Base-by-base conservation (phyloP, 2,329 filamentous ascomycete species). In the Calonectria pseudoturangicola region DNA sequence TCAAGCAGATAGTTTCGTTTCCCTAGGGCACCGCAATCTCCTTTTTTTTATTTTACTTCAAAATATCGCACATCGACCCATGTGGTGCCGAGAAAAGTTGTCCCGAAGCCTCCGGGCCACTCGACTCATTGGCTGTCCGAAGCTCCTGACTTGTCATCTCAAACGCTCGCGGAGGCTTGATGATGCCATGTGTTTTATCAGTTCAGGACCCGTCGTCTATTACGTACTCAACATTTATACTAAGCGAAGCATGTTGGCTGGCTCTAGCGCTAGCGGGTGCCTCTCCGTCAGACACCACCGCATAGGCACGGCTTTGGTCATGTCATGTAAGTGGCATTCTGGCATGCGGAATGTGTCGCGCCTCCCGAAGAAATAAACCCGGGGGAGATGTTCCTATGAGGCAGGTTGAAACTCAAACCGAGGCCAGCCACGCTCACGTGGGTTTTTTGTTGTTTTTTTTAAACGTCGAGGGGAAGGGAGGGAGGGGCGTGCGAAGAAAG, bases 31-130 rank as follows among this genome's bases (percentile, higher is more conserved):
- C 4, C 21, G 21, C 45, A 48, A 48, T 21, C 10, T 25, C 51
- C 48, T 54, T 18, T n/a, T 6, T 54, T 54, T 33, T 16, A 18
- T 27, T 21, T 4, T 13, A 12, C 54, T 28, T 28, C 21, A 41
- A 60, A 41, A 41, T 39, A 41, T 25, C 54, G 54, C 54, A 60
- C 33, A 41, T 60, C 54, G 36, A 25, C 54, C 54, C 54, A 60
- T 60, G 4, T 13, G 33, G 21, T 36, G 5, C 54, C 54, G 30
- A 39, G 50, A 54, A 10, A 25, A 6, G 39, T 21, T 16, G n/a
- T 21, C 33, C 54, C 54, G 54, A 60, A 60, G 33, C 33, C 54
- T 60, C 54, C 54, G 54, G 39, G 30, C 12, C 21, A 41, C 7
- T 15, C 54, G 39, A 60, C 5, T 10, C 36, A 41, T 60, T 60